Conservation (phyloP, 805 yeast genomes). For the Teunomyces barrocoloradensis region DNA sequence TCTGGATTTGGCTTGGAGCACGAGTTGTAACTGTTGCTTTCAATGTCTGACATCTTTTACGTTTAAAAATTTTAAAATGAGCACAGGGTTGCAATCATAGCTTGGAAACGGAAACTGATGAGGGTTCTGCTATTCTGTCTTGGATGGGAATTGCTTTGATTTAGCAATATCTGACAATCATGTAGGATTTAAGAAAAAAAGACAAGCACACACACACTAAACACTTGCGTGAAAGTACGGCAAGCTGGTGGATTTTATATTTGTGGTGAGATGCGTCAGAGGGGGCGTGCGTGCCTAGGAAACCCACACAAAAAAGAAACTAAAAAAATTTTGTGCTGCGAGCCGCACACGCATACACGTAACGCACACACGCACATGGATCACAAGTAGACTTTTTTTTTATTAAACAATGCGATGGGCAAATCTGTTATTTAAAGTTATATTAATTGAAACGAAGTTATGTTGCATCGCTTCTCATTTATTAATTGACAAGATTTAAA, state of each 20-base stretch:
- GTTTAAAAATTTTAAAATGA: background rate
- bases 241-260: background rate
- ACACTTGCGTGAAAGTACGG: background rate
- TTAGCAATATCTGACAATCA: constrained; percentile 6
- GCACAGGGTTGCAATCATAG: constrained; percentile 6
- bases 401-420: too few relatives aligned
- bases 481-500: too few relatives aligned
- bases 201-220: background rate
- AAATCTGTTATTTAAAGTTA: too few relatives aligned
- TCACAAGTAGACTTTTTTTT: too few relatives aligned
- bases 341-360: too few relatives aligned
- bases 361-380: too few relatives aligned
- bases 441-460: too few relatives aligned
- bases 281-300: background rate
- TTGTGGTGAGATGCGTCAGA: background rate
- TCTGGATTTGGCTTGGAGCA: constrained; percentile 27
- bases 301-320: background rate
- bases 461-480: too few relatives aligned
- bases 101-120: constrained; percentile 1
- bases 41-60: constrained; percentile 38
- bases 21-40: constrained; percentile 32
- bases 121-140: background rate
- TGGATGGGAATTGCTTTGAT: background rate
- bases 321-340: background rate
- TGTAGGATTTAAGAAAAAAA: constrained; percentile 2